A percentile compares a stretch with the other conserved stretches of the same genome.
These are phyloP conservation scores for Papiliotrema flavescens DNA, from an alignment of 1,284 basidiomycete species.

Conservation along the genomic window DNA sequence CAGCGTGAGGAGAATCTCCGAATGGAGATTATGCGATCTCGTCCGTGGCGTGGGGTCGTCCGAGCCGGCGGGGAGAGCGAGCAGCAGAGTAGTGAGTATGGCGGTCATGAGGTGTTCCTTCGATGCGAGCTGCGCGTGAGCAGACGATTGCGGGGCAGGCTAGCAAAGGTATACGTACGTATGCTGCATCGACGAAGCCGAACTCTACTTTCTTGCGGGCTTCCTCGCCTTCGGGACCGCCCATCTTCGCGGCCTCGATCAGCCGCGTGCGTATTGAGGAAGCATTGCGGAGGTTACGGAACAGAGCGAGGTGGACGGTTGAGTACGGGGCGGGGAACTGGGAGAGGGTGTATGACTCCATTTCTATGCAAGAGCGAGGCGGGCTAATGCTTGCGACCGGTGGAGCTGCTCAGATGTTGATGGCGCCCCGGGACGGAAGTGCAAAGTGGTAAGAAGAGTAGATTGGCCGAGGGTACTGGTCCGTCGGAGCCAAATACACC, in stretches of 20 bases:
- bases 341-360: conserved; percentile 49
- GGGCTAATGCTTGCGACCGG: too few species aligned
- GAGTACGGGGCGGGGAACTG: conserved; percentile 36
- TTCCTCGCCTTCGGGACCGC: conserved; percentile 60
- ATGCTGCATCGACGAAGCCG: conserved; percentile 74
- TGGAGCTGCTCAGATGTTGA: too few species aligned
- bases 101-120: conserved; percentile 70
- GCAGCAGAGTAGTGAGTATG: conserved; percentile 70
- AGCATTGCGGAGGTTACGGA: conserved; percentile 64
- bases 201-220: conserved; percentile 75
- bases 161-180: background rate
- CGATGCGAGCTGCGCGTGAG: conserved; percentile 35
- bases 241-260: conserved; percentile 61
- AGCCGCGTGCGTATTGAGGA: conserved; percentile 62
- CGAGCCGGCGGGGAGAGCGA: conserved; percentile 46
- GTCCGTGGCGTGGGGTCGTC: conserved; percentile 12
- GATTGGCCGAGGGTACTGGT: too few species aligned
- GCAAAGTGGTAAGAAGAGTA: too few species aligned
- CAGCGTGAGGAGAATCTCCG: conserved; percentile 76
- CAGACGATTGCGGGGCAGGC: background rate
- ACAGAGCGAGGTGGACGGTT: conserved; percentile 63
- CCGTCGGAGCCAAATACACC: too few species aligned
- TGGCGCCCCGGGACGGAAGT: too few species aligned
- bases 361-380: too few species aligned
- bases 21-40: conserved; percentile 54